Conservation (phyloP, 2,329 filamentous ascomycete species). For the Sclerotinia sclerotiorum region DNA sequence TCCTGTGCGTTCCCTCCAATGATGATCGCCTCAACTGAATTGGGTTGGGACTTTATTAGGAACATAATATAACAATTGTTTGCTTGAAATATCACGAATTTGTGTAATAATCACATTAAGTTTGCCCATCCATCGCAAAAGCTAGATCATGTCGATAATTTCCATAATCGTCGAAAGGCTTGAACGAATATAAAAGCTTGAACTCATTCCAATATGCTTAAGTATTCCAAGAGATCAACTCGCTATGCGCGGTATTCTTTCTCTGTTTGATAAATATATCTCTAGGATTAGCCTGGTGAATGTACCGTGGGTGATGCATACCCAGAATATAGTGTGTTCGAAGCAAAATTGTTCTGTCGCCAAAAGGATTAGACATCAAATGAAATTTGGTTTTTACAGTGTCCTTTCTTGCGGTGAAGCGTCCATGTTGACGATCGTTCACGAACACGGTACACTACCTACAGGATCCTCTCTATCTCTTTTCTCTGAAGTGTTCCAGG, state of each 20-base stretch:
- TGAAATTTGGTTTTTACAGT: neutral
- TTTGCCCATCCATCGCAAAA: slow-evolving; percentile 2
- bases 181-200: neutral
- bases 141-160: neutral
- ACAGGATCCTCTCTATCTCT: neutral
- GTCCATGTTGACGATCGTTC: neutral
- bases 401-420: neutral
- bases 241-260: neutral
- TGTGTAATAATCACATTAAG: neutral
- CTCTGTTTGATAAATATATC: neutral
- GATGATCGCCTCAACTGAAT: neutral
- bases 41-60: too few relatives aligned
- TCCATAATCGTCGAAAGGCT: neutral
- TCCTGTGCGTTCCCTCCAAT: neutral
- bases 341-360: neutral
- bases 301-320: neutral
- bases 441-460: neutral
- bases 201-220: neutral
- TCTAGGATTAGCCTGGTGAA: neutral
- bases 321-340: neutral
- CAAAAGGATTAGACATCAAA: neutral
- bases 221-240: neutral
- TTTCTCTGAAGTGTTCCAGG: neutral
- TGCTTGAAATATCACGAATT: neutral
- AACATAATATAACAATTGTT: neutral